Conservation (phyloP, 2,329 filamentous ascomycete genomes). For the Aureobasidium leucospermi region DNA sequence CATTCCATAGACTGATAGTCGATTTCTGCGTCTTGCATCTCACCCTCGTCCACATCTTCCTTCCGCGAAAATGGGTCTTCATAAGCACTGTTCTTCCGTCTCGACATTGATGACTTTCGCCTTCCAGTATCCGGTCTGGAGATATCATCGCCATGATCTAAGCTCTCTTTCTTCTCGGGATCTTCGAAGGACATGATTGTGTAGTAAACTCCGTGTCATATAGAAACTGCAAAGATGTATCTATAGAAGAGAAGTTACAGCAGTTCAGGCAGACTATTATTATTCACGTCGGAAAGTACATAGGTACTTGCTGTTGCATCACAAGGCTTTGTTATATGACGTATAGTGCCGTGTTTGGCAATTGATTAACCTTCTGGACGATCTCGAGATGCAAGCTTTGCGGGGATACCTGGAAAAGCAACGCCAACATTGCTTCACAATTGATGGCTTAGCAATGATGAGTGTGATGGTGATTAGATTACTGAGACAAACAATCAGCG, state of each 20-base stretch:
- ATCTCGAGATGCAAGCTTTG: not conserved
- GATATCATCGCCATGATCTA: not conserved
- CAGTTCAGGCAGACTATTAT: not conserved
- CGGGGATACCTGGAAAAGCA: constrained; percentile 9
- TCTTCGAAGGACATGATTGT: not conserved
- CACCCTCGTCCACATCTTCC: not conserved
- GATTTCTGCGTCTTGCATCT: constrained; percentile 26
- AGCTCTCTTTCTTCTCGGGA: not conserved
- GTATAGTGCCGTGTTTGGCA: not conserved
- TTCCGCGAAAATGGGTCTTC: not conserved
- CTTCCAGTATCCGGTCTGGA: not conserved
- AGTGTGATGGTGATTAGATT: no score
- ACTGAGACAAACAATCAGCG: not conserved
- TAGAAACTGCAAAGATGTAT: not conserved
- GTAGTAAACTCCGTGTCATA: not conserved
- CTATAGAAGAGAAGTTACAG: not conserved
- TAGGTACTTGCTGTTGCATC: not conserved
- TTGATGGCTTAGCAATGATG: no score
- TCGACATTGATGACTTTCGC: constrained; percentile 3
- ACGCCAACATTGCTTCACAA: not conserved
- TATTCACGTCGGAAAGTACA: not conserved
- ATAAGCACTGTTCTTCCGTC: constrained; percentile 7
- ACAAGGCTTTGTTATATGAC: not conserved
- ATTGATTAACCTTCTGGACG: not conserved
- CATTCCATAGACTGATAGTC: constrained; percentile 47